These are phyloP conservation scores for Terfezia claveryi DNA, from an alignment of 495 filamentous ascomycete genomes.

Conservation along the genomic window DNA sequence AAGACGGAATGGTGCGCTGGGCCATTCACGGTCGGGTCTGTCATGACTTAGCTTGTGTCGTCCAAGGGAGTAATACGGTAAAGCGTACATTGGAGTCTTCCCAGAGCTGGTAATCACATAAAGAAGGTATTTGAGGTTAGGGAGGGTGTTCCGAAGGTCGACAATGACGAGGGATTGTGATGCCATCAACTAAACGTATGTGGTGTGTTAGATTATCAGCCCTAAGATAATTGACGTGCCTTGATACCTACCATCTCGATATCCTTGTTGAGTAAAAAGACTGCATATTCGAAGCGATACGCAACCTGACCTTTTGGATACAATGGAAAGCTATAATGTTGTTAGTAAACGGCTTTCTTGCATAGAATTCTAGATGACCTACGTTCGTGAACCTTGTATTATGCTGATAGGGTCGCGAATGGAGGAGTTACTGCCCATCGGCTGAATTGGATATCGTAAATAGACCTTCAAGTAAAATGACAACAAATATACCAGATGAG, in stretches of 20 bases:
- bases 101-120: neutral
- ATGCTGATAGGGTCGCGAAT: constrained; percentile 51
- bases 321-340: constrained; percentile 37
- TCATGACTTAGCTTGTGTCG: neutral
- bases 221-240: too few species aligned
- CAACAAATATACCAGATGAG: constrained; percentile 51
- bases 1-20: neutral
- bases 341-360: too few species aligned
- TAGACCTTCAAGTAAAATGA: constrained; percentile 62
- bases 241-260: constrained; percentile 37
- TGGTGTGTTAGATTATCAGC: too few species aligned
- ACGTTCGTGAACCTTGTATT: constrained; percentile 23
- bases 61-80: neutral
- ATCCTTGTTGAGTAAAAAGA: constrained; percentile 84
- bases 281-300: constrained; percentile 82
- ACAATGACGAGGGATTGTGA: constrained; percentile 52
- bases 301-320: constrained; percentile 52
- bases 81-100: neutral
- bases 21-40: neutral
- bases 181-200: constrained; percentile 30
- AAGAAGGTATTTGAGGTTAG: constrained; percentile 68
- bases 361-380: neutral
- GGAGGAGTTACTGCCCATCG: constrained; percentile 47
- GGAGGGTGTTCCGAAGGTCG: constrained; percentile 74
- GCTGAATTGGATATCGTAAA: constrained; percentile 58